A percentile compares a stretch with the other conserved stretches of the same genome.
Evolutionary conservation across 352 stramenopile genomes (phyloP).

Genomic region (Aphanomyces invadans): DNA sequence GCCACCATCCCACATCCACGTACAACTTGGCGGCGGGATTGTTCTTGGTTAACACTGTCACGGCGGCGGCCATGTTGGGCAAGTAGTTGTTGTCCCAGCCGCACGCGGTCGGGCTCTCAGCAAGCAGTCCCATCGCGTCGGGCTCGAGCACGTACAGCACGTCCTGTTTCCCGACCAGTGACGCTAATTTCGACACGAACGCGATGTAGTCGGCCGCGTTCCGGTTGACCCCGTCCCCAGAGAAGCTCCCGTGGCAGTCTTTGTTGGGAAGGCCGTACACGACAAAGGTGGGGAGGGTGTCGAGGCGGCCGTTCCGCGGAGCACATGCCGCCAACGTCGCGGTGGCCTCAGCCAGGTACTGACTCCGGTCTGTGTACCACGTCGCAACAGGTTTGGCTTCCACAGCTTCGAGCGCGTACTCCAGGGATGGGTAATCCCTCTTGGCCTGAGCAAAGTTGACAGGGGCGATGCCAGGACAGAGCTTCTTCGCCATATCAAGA

Average conservation of each 20-base stretch:
- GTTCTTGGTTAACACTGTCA: slow-evolving; percentile 36
- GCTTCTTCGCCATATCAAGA: neutral
- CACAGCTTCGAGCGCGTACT: slow-evolving; percentile 33
- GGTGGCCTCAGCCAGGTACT: slow-evolving; percentile 31
- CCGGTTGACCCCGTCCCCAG: slow-evolving; percentile 17
- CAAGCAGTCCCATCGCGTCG: slow-evolving; percentile 47
- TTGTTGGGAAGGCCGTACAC: slow-evolving; percentile 26
- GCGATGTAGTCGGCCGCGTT: slow-evolving; percentile 19
- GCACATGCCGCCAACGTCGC: neutral
- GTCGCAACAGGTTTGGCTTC: slow-evolving; percentile 39
- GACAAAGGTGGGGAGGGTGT: slow-evolving; percentile 23
- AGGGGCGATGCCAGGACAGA: slow-evolving; percentile 14
- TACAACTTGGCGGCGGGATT: slow-evolving; percentile 57
- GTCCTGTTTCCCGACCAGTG: slow-evolving; percentile 39
- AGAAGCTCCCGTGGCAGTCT: slow-evolving; percentile 22
- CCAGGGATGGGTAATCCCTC: slow-evolving; percentile 33
- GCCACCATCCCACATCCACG: slow-evolving; percentile 57
- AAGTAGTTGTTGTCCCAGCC: slow-evolving; percentile 37
- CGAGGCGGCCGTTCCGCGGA: neutral
- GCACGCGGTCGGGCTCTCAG: slow-evolving; percentile 33
- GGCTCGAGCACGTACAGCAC: slow-evolving; percentile 62
- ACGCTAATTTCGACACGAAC: slow-evolving; percentile 19
- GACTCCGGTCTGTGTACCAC: slow-evolving; percentile 47
- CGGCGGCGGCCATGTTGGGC: slow-evolving; percentile 43
- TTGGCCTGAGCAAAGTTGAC: slow-evolving; percentile 28